A percentile compares a stretch with the other conserved stretches of the same genome.
Conservation (phyloP, 805 yeast genomes). For the Monosporozyma solicola region DNA sequence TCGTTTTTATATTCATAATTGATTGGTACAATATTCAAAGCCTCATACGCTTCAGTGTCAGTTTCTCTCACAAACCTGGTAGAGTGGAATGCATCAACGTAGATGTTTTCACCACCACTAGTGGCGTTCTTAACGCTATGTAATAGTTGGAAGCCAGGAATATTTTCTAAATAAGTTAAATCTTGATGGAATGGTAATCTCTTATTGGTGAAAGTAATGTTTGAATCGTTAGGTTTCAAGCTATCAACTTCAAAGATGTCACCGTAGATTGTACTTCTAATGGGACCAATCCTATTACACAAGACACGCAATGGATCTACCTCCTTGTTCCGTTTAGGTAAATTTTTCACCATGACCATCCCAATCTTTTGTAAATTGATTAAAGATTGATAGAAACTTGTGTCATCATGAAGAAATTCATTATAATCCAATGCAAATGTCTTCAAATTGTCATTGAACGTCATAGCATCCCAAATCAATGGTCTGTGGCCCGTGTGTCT, state of each 20-base stretch:
- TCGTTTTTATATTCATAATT: slow-evolving; percentile 61
- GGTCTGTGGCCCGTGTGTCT: slow-evolving; percentile 25
- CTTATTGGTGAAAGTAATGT: slow-evolving; percentile 59
- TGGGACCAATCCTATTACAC: slow-evolving; percentile 53
- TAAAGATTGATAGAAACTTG: slow-evolving; percentile 33
- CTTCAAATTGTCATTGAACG: slow-evolving; percentile 15
- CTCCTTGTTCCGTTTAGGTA: slow-evolving; percentile 36
- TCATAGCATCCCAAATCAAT: slow-evolving; percentile 35
- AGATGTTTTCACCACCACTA: slow-evolving; percentile 44
- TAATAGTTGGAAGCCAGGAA: slow-evolving; percentile 68
- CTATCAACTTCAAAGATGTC: slow-evolving; percentile 57
- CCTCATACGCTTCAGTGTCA: slow-evolving; percentile 57
- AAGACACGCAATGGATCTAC: slow-evolving; percentile 33
- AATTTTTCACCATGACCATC: slow-evolving; percentile 41
- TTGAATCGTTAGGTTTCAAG: slow-evolving; percentile 41
- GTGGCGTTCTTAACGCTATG: slow-evolving; percentile 49
- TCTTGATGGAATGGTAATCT: slow-evolving; percentile 73
- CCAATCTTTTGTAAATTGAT: slow-evolving; percentile 47
- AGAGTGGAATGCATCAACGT: slow-evolving; percentile 63
- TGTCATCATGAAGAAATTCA: slow-evolving; percentile 34
- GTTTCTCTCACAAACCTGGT: slow-evolving; percentile 43
- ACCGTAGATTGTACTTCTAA: slow-evolving; percentile 66
- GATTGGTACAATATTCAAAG: slow-evolving; percentile 52
- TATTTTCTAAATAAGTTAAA: slow-evolving; percentile 65
- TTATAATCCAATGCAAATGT: slow-evolving; percentile 30